Base-by-base conservation (phyloP, 2,329 filamentous ascomycete species). In the Cylindrodendrum hubeiense region DNA sequence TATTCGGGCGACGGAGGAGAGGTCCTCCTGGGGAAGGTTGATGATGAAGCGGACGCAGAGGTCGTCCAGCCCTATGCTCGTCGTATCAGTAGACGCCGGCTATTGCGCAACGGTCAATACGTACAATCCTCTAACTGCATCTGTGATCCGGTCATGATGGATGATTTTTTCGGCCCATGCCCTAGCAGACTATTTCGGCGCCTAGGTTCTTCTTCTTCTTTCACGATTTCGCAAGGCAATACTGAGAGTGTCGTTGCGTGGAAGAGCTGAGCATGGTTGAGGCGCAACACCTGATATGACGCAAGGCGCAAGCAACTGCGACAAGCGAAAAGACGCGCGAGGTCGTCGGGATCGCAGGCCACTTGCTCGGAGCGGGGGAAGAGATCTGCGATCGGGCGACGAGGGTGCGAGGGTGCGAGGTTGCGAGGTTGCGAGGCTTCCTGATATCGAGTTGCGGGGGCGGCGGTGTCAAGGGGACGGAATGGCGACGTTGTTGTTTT, bases 41-140 rank as follows among this genome's bases (percentile, higher is more conserved):
- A 98, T 94, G 78, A 99, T 95, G 82, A 99, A 99, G 78, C 97
- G 94, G 79, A 97, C 95, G 82, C 94, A 97, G 65, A 98, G 89
- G 83, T 98, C 95, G 90, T 98, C 95, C 84, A 98, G 87, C 95
- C 93, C 93, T 95, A 76, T 56, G 52, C 60, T 30, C 51, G 41
- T 56, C 51, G 59, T 60, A 66, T 78, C 66, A 78, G 76, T 68
- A 28, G 47, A 41, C 37, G 44, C 53, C 58, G 59, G 57, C 66
- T 52, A 43, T 30, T 60, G 50, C 49, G 61, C 49, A 57, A 56
- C 60, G 30, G 57, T 57, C 50, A 65, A 53, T 59, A 80, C 85
- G 78, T 84, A 95, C 94, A 97, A 81, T 97, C 94, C 88, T 94
- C 92, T 85, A 97, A 86, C 82, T 90, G 90, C 92, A 96, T 94